Conservation (phyloP, 164 flowering plant species). For the Tinospora cordifolia region DNA sequence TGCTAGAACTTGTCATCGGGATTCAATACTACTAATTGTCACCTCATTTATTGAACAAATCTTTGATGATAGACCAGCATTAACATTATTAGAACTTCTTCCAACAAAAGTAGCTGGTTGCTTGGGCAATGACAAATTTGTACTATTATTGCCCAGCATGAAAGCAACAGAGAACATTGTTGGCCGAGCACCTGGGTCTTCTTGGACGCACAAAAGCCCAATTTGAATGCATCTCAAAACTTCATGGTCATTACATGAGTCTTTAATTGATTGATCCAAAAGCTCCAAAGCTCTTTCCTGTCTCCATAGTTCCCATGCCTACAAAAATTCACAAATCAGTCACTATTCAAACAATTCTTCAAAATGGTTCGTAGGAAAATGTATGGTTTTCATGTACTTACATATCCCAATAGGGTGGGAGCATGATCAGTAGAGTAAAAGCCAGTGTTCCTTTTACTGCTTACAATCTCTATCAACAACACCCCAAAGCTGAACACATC, state of each 20-base stretch:
- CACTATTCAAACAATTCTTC: too few species aligned
- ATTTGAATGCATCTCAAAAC: conserved; percentile 7
- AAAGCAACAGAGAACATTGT: conserved; percentile 10
- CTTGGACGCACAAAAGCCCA: conserved; percentile 5
- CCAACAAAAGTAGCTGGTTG: background rate
- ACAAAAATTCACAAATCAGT: background rate
- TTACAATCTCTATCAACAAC: background rate
- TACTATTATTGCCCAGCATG: background rate
- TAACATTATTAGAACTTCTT: background rate
- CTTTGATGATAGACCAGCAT: background rate
- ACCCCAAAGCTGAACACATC: conserved; percentile 1
- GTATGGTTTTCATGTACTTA: background rate
- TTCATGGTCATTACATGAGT: background rate
- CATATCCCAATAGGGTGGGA: conserved; percentile 6
- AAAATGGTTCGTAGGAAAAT: background rate
- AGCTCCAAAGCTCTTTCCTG: background rate
- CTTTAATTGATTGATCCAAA: conserved; percentile 3
- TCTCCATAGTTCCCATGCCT: conserved; percentile 19
- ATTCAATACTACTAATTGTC: background rate
- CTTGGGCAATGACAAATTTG: background rate
- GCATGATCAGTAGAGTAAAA: background rate
- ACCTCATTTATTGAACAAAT: conserved; percentile 3
- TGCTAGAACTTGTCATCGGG: background rate
- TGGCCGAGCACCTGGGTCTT: conserved; percentile 9
- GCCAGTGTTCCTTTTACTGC: background rate